Conservation (phyloP, 331 rosid genomes). For the Stylosanthes scabra region DNA sequence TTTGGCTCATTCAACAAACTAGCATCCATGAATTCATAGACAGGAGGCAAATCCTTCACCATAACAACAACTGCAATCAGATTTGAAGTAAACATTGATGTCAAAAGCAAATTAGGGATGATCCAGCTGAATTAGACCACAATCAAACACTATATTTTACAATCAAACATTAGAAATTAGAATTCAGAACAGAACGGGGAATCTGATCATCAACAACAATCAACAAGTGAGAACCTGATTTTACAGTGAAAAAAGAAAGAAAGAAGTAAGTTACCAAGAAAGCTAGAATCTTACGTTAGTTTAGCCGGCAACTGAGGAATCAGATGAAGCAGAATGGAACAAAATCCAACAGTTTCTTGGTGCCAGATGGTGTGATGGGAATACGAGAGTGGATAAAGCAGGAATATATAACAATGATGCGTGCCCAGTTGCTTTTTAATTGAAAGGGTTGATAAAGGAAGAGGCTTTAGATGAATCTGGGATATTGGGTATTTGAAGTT, state of each 20-base stretch:
- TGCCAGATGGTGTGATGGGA: neutral
- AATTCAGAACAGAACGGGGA: slow-evolving; percentile 12
- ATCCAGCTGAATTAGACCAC: slow-evolving; percentile 18
- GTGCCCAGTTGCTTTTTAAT: slow-evolving; percentile 6
- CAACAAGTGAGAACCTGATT: neutral
- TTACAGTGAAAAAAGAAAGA: neutral
- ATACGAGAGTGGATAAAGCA: neutral
- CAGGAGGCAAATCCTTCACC: slow-evolving; percentile 6
- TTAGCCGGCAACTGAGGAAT: slow-evolving; percentile 22
- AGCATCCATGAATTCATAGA: slow-evolving; percentile 21
- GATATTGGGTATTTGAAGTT: slow-evolving; percentile 16
- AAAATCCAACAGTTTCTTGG: slow-evolving; percentile 21
- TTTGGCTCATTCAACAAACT: neutral
- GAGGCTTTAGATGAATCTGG: slow-evolving; percentile 35
- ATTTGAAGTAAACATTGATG: neutral
- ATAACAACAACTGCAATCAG: slow-evolving; percentile 5
- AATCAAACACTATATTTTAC: neutral
- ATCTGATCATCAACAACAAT: slow-evolving; percentile 7
- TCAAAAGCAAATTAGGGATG: slow-evolving; percentile 16
- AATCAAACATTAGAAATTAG: slow-evolving; percentile 25
- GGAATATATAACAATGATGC: neutral
- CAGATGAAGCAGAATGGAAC: slow-evolving; percentile 13
- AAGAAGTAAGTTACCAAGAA: slow-evolving; percentile 14
- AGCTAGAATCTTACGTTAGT: slow-evolving; percentile 41
- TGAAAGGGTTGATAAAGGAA: neutral